Evolutionary conservation across 306 rosid genomes (phyloP).

Genomic region (Rosa lucieae): DNA sequence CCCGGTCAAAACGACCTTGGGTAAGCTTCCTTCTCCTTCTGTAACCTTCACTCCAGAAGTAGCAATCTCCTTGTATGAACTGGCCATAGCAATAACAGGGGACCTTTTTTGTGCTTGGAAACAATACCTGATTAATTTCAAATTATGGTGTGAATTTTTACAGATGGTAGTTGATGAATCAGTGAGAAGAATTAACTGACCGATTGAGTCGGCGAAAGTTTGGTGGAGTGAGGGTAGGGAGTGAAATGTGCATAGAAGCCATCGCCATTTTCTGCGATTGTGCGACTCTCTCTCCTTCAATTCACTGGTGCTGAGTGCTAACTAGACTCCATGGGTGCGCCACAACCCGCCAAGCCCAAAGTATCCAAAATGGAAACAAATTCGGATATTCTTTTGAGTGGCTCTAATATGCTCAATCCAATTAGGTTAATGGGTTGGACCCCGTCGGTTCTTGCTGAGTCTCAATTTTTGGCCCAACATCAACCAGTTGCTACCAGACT

Average conservation of each 20-base stretch:
- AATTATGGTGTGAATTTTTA: background rate
- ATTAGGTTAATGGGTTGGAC: background rate
- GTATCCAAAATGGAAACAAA: too few species aligned
- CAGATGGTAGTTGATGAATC: too few species aligned
- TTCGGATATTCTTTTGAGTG: background rate
- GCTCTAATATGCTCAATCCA: background rate
- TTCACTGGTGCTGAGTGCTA: too few species aligned
- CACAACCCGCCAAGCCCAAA: slow-evolving; percentile 10
- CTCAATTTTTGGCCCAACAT: background rate
- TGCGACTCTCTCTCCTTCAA: background rate
- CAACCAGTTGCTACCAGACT: background rate
- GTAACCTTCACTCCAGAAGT: slow-evolving; percentile 55
- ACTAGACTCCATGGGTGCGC: background rate
- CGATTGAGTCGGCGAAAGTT: slow-evolving; percentile 45
- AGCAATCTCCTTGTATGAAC: slow-evolving; percentile 42
- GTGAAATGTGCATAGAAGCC: slow-evolving; percentile 47
- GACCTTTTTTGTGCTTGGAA: background rate
- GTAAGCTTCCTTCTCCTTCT: slow-evolving; percentile 84
- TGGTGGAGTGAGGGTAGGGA: slow-evolving; percentile 40
- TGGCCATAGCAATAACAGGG: slow-evolving; percentile 58
- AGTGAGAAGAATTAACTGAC: slow-evolving; percentile 31
- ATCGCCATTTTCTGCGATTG: slow-evolving; percentile 43
- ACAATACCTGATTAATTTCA: background rate
- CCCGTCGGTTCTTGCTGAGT: background rate
- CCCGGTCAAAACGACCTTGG: slow-evolving; percentile 78